These are phyloP conservation scores for Diaporthe sp. DNA, from an alignment of 2,329 filamentous ascomycete species.

Conservation along the genomic window DNA sequence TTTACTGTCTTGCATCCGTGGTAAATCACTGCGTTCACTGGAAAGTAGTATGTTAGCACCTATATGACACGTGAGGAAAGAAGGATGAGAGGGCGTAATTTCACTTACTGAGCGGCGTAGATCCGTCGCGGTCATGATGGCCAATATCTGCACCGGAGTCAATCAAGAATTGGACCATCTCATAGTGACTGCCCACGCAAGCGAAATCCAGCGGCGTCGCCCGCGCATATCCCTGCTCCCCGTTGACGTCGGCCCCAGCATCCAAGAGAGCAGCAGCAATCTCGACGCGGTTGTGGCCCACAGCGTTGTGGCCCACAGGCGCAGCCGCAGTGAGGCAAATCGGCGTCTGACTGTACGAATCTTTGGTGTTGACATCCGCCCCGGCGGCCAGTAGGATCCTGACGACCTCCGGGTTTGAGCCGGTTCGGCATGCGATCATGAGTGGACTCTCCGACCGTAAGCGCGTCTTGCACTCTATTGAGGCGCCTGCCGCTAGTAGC, in stretches of 20 bases:
- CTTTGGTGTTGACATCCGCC: background rate
- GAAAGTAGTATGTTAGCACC: background rate
- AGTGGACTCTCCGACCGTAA: conserved; percentile 14
- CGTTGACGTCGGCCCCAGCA: background rate
- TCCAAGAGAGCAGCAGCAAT: conserved; percentile 4
- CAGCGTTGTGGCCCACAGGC: background rate
- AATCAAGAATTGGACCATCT: conserved; percentile 17
- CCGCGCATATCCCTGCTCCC: background rate
- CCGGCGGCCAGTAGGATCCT: conserved; percentile 7
- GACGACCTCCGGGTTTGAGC: background rate
- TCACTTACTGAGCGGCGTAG: conserved; percentile 17
- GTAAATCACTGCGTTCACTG: conserved; percentile 21
- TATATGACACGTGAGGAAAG: background rate
- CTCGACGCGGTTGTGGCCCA: background rate
- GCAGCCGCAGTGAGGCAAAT: background rate
- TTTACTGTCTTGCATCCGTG: background rate
- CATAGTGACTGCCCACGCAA: background rate
- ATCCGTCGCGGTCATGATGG: conserved; percentile 14
- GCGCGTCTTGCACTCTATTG: conserved; percentile 14
- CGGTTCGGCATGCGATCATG: background rate
- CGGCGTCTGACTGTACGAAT: conserved; percentile 16
- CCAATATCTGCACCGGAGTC: background rate
- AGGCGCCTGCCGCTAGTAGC: conserved; percentile 3
- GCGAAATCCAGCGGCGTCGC: conserved; percentile 5
- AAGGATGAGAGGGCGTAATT: background rate